Evolutionary conservation across 2,329 filamentous ascomycete species (phyloP), one percentile per base, ranked within the genome.

Genomic region (Knoxdaviesia capensis): DNA sequence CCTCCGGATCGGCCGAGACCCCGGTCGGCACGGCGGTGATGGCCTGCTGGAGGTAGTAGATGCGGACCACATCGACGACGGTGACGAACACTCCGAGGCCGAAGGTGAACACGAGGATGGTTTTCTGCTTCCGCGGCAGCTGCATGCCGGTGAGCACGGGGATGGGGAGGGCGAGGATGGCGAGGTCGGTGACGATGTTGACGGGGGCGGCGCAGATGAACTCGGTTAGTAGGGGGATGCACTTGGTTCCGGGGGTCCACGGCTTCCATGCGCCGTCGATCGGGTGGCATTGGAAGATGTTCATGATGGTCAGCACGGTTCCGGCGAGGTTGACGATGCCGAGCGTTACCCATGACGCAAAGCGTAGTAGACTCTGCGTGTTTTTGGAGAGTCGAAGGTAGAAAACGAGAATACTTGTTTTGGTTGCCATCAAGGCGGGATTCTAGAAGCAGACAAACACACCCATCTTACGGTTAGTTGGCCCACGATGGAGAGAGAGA

Each of bases 321-420:
- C 86, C 87, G 31, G 81, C 80, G 6, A 77, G 54, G 52, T 90
- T 92, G 54, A 94, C 85, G 28, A 93, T 68, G 39, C 64, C 65
- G 2, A 94, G 63, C 0, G 82, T 85, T 5, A 69, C 65, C 64
- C 86, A 86, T n/a, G 84, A 90, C n/a, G 78, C 77, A 59, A 80
- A 73, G 45, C 80, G 75, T 48, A 94, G 78, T 40, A 87, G 65
- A 47, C 74, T 74, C 49, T 92, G 76, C 0, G 73, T 77, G 45
- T 84, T 81, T 51, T 78, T 80, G 30, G 84, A 82, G 39, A 94
- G 67, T 36, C 80, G 78, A 40, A 94, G 67, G 59, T 92, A 94
- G 58, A 94, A 94, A 42, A 90, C 69, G 44, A 94, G 67, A 51
- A 94, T 83, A n/a, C 85, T 92, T 0, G 83, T 86, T 60, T 94